Percentiles rank a stretch among this genome's conserved stretches.
Conservation (phyloP, 352 stramenopile genomes). For the Pythium monospermum region DNA sequence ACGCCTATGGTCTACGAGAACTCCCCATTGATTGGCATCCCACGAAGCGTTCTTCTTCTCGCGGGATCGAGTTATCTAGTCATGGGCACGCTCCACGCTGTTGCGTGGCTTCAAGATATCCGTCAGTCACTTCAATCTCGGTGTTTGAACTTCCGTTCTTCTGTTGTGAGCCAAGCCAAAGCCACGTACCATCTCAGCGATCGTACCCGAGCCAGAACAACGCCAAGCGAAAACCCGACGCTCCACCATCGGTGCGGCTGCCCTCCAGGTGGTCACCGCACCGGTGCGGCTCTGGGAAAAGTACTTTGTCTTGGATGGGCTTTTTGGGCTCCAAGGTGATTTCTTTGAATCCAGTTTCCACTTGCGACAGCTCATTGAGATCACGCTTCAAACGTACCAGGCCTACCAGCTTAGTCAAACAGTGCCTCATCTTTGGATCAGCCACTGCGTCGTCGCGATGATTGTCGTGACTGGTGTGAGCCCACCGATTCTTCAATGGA, state of each 20-base stretch:
- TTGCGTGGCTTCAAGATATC: neutral
- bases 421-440: neutral
- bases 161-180: neutral
- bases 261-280: neutral
- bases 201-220: neutral
- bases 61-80: slow-evolving; percentile 2
- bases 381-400: slow-evolving; percentile 8
- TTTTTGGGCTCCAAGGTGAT: neutral
- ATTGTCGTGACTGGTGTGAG: neutral
- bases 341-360: slow-evolving; percentile 1
- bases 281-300: neutral
- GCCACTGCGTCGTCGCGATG: slow-evolving; percentile 2
- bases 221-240: neutral
- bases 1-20: neutral
- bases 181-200: neutral
- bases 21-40: neutral
- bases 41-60: neutral
- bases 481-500: no score
- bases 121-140: neutral
- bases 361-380: neutral
- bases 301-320: neutral
- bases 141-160: neutral
- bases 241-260: no score
- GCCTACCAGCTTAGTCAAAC: neutral
- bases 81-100: neutral